Evolutionary conservation across 2,329 filamentous ascomycete genomes (phyloP).

Genomic region (Xylariaceae sp.): DNA sequence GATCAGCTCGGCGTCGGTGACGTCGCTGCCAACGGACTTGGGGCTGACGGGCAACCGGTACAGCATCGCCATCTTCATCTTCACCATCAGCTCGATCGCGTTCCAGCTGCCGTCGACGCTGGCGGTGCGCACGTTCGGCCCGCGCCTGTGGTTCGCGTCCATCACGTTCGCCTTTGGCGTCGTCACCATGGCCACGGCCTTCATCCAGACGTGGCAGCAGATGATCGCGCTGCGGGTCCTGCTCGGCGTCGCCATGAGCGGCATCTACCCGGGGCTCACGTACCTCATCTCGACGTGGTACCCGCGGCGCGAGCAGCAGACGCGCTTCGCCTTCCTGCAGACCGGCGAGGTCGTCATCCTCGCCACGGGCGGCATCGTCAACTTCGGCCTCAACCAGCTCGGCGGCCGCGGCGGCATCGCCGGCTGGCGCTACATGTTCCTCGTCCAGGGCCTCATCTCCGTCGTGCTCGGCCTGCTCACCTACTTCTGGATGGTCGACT

Average conservation of each 20-base stretch:
- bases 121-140: slow-evolving; percentile 68
- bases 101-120: slow-evolving; percentile 74
- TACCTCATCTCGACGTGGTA: slow-evolving; percentile 66
- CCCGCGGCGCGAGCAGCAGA: slow-evolving; percentile 67
- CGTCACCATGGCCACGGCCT: slow-evolving; percentile 72
- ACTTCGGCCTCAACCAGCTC: slow-evolving; percentile 70
- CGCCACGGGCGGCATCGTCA: slow-evolving; percentile 70
- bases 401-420: slow-evolving; percentile 60
- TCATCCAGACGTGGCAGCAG: slow-evolving; percentile 69
- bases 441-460: slow-evolving; percentile 68
- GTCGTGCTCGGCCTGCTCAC: slow-evolving; percentile 63
- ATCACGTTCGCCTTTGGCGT: slow-evolving; percentile 66
- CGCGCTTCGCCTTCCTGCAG: slow-evolving; percentile 69
- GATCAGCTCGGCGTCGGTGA: slow-evolving; percentile 72
- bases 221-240: slow-evolving; percentile 72
- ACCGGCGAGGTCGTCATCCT: slow-evolving; percentile 69
- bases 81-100: slow-evolving; percentile 70
- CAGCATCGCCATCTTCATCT: slow-evolving; percentile 74
- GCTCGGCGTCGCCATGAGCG: slow-evolving; percentile 67
- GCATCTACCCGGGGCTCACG: slow-evolving; percentile 57
- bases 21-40: slow-evolving; percentile 69
- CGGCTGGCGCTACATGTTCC: slow-evolving; percentile 73
- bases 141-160: slow-evolving; percentile 67
- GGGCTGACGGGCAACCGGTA: slow-evolving; percentile 69
- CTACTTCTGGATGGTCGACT: slow-evolving; percentile 75